Evolutionary conservation across 2,329 filamentous ascomycete genomes (phyloP), one percentile per base, ranked within the genome.

Genomic region (Xylaria sp.): DNA sequence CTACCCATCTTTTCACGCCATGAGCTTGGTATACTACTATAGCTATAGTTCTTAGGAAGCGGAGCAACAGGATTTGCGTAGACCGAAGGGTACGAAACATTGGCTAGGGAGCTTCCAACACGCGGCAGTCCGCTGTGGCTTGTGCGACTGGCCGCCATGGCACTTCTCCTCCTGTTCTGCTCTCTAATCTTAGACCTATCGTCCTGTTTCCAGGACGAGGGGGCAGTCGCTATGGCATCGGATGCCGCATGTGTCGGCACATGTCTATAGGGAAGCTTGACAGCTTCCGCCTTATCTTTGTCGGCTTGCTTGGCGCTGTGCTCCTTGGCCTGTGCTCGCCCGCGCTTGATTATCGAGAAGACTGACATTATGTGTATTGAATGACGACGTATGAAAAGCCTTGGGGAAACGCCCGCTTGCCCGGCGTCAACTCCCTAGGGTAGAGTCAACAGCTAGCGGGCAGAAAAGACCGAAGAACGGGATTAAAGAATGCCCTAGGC

Each of bases 171-270:
- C 61, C 79, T 80, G 76, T 86, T 85, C 72, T 84, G 78, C 71
- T 85, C 84, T 65, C 83, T 76, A 59, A 87, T 85, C 67, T 77
- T 82, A 27, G 77, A 73, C 49, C 81, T 78, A 70, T 87, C 85
- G 13, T 81, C 79, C 7, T 79, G 72, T 66, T 82, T 83, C 81
- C 83, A 87, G 69, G 80, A 82, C 1, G 83, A 79, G 10, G 86
- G 87, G 2, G 85, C 85, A 33, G 83, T 84, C 25, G 82, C 80
- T 49, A 89, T 77, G 49, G 87, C 86, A 76, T 90, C 87, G 13
- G 81, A 75, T 51, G 86, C 86, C 31, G 88, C 88, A 73, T 90
- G 88, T 15, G 81, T 89, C n/a, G 87, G 87, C 22, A 88, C 77
- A 73, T 90, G 88, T 59, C 80, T 84, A 77, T 90, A 90, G 13